Conservation (phyloP, 78 protist species). For the Carpediemonas membranifera region DNA sequence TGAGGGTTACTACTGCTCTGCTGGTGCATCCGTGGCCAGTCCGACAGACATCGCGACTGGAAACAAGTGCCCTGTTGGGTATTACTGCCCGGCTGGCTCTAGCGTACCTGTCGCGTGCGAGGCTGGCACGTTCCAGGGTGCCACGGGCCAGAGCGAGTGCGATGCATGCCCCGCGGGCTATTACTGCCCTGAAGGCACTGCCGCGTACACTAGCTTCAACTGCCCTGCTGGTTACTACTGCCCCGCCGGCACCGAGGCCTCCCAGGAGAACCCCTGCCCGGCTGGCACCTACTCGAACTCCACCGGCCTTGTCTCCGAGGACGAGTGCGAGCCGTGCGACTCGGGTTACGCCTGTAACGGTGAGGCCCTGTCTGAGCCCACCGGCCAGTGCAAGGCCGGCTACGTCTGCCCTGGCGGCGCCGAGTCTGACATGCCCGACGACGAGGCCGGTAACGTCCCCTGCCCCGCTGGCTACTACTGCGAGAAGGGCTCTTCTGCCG, state of each 20-base stretch:
- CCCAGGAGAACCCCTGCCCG: slow-evolving; percentile 4
- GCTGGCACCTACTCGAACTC: slow-evolving; percentile 3
- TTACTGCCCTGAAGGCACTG: not conserved
- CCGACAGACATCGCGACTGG: slow-evolving; percentile 7
- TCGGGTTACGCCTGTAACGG: not conserved
- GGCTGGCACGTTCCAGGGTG: not conserved
- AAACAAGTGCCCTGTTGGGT: not conserved
- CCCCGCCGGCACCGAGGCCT: not conserved
- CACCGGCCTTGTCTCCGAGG: not conserved
- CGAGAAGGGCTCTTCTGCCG: not conserved
- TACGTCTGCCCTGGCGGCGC: not conserved
- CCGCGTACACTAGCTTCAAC: slow-evolving; percentile 7
- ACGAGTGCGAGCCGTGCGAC: not conserved
- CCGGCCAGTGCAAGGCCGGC: not conserved
- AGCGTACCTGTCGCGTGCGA: not conserved
- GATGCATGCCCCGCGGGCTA: too few relatives aligned
- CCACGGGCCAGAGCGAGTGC: slow-evolving; percentile 3
- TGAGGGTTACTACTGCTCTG: slow-evolving; percentile 22
- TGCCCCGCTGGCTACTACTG: too few relatives aligned
- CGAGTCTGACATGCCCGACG: not conserved
- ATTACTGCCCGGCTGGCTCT: not conserved
- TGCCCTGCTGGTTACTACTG: slow-evolving; percentile 25
- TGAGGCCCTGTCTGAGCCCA: not conserved
- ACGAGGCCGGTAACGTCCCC: too few relatives aligned
- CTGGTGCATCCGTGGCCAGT: slow-evolving; percentile 9